Evolutionary conservation across 352 stramenopile species (phyloP), one percentile per base, ranked within the genome.

Genomic region (Phytophthora pluvialis): DNA sequence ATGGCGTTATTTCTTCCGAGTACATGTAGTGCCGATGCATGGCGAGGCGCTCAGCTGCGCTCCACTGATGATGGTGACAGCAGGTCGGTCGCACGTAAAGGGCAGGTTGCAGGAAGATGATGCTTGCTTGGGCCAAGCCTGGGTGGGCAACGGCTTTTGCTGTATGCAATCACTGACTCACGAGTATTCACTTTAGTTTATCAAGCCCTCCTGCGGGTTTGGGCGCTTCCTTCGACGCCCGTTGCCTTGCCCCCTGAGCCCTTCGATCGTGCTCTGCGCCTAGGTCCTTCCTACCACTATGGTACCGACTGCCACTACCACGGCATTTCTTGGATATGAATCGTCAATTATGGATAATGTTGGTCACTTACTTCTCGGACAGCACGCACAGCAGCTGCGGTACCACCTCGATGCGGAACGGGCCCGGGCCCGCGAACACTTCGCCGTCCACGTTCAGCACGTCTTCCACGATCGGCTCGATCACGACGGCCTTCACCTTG

Each of bases 381-480:
- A 93, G 67, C 33, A 91, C 85, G 52, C 73, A 81, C 18, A 93
- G 72, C 28, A 93, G 58, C 21, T 82, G 78, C 12, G 85, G 85
- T 25, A 93, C 83, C 33, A 93, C 73, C 51, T 93, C 82, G 16
- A 93, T 80, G 39, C 83, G 85, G 65, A 91, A 91, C 38, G 80
- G 76, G 1, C 83, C 85, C 0, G 78, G 77, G 15, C 78, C 80
- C 0, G 68, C 66, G 25, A 93, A 88, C 28, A 91, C 81, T 52
- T 93, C 85, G 13, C 85, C 83, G 53, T 93, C 85, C 46, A 92
- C 81, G 58, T 93, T 93, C 57, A 93, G 79, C 35, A 81, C 80
- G 53, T 90, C 77, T 18, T 81, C 63, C 12, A 73, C 72, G 2
- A 79, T 69, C 16, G 83, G 80, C 42, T 92, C 83, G 46, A 93